Conservation (phyloP, 2,329 filamentous ascomycete species). For the Fulvia fulva region DNA sequence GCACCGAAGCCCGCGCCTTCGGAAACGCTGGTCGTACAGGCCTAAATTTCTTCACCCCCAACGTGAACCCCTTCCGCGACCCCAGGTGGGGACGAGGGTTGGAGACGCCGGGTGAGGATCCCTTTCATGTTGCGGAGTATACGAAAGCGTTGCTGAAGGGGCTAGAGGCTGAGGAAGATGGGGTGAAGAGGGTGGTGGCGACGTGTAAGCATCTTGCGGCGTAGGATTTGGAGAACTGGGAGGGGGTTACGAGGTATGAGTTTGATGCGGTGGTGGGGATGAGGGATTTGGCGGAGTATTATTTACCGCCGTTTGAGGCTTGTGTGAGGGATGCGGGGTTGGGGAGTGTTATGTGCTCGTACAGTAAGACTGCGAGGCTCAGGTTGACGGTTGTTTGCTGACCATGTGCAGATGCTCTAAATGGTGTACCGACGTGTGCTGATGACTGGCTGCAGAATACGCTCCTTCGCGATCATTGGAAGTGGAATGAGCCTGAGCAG, state of each 20-base stretch:
- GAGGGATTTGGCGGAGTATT: slow-evolving; percentile 3
- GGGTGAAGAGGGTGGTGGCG: slow-evolving; percentile 2
- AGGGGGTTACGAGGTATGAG: background rate
- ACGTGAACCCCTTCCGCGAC: slow-evolving; percentile 12
- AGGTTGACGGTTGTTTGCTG: background rate
- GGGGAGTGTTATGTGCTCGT: slow-evolving; percentile 2
- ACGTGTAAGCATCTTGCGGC: slow-evolving; percentile 5
- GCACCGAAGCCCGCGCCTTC: slow-evolving; percentile 61
- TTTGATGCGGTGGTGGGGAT: background rate
- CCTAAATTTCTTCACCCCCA: slow-evolving; percentile 12
- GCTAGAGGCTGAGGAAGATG: background rate
- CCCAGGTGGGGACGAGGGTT: slow-evolving; percentile 4
- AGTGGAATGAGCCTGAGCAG: slow-evolving; percentile 51
- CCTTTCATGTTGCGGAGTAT: background rate
- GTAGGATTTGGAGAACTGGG: slow-evolving; percentile 3
- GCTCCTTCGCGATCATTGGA: background rate
- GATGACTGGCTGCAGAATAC: background rate
- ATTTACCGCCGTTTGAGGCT: slow-evolving; percentile 3
- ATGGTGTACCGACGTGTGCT: slow-evolving; percentile 3
- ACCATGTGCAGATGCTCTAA: slow-evolving; percentile 19
- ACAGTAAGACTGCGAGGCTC: background rate
- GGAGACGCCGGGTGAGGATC: slow-evolving; percentile 1
- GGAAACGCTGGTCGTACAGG: slow-evolving; percentile 30
- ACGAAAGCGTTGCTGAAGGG: background rate
- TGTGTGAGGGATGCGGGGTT: background rate